These are phyloP conservation scores for Trametes punicea DNA, from an alignment of 768 basidiomycete species.

Conservation along the genomic window DNA sequence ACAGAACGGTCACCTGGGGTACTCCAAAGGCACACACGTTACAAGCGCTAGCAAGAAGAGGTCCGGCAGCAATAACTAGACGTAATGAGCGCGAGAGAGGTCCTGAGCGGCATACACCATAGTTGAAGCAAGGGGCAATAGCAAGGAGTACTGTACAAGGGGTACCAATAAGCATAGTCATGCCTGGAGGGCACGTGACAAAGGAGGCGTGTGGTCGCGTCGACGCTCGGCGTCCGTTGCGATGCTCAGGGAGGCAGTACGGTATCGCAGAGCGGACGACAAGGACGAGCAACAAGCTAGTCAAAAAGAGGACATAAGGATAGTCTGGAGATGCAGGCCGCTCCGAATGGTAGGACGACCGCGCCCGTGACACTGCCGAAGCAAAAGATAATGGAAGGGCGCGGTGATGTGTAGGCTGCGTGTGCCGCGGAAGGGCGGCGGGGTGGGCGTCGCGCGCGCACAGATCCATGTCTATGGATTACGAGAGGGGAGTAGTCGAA, in stretches of 20 bases:
- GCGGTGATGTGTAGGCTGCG: neutral
- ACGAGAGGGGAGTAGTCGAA: neutral
- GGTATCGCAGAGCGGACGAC: neutral
- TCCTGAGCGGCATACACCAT: conserved; percentile 1
- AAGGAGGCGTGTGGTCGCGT: too few relatives aligned
- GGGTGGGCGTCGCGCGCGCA: neutral
- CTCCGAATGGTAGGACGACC: neutral
- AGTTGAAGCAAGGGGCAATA: neutral
- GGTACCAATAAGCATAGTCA: neutral
- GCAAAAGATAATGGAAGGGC: neutral
- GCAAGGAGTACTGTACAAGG: conserved; percentile 8
- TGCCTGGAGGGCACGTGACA: neutral
- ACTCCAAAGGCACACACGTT: neutral
- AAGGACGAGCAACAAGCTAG: neutral
- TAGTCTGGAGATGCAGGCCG: neutral
- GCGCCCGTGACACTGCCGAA: neutral
- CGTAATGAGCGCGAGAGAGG: conserved; percentile 11
- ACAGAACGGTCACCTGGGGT: neutral
- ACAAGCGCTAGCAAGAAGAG: neutral
- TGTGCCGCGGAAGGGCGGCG: neutral
- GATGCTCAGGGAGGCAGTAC: too few relatives aligned
- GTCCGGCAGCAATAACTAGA: neutral
- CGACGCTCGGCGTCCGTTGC: too few relatives aligned
- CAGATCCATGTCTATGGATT: neutral
- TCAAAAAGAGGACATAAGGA: conserved; percentile 10